Conservation (phyloP, 257 asterid species). For the Solanum medicagineum region DNA sequence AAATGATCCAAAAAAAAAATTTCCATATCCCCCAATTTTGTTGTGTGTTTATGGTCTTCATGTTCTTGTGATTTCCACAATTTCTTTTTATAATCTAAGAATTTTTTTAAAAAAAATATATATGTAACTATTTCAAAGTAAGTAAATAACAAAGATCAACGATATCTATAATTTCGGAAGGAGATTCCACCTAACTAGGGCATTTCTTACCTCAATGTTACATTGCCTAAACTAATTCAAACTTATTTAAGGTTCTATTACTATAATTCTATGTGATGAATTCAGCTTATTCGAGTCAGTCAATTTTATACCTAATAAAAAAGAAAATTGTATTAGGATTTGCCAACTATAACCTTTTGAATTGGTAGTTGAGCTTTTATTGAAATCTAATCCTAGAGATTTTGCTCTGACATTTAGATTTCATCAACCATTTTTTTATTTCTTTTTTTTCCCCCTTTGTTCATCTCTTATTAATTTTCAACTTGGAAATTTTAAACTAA, state of each 20-base stretch:
- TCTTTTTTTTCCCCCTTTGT: background rate
- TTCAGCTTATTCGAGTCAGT: background rate
- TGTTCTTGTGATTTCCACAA: background rate
- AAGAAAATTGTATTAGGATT: background rate
- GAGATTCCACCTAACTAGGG: background rate
- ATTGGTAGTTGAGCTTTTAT: background rate
- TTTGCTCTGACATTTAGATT: background rate
- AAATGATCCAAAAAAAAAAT: background rate
- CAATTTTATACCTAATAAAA: background rate
- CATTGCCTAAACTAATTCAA: no score
- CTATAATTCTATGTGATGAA: rapidly evolving
- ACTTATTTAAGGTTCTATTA: no score
- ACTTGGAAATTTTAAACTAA: background rate
- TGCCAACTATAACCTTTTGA: background rate
- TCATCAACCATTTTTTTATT: background rate
- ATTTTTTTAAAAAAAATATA: background rate
- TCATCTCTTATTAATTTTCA: background rate
- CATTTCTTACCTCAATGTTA: background rate
- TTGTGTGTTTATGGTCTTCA: background rate
- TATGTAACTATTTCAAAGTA: no score
- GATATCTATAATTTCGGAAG: background rate
- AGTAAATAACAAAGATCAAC: no score
- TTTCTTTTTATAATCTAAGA: background rate
- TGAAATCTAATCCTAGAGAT: background rate
- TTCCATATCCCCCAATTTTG: background rate